A percentile compares a stretch with the other conserved stretches of the same genome.
Evolutionary conservation across 2,329 filamentous ascomycete species (phyloP).

Genomic region (Aplosporella prunicola): DNA sequence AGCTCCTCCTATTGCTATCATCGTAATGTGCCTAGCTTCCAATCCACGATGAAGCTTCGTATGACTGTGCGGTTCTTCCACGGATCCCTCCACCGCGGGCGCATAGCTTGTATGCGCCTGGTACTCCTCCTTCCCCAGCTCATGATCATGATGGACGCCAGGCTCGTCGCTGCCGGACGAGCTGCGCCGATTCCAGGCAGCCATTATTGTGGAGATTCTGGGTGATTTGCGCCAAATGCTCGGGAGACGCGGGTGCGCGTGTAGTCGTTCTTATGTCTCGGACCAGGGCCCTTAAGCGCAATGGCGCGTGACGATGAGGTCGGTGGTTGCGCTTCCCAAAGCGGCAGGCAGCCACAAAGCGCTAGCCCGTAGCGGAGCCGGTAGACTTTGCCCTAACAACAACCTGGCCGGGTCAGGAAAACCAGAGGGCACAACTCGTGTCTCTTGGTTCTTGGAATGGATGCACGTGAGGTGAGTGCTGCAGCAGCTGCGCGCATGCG

Average conservation of each 20-base stretch:
- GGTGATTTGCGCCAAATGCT: no score
- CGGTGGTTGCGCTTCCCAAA: background rate
- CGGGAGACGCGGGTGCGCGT: no score
- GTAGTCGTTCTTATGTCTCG: no score
- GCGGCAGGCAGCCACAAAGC: background rate
- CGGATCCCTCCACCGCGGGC: background rate
- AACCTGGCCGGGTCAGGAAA: no score
- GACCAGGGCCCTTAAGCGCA: constrained; percentile 1
- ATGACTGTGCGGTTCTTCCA: constrained; percentile 1
- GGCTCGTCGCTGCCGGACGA: constrained; percentile 3
- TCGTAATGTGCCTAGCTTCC: constrained; percentile 46
- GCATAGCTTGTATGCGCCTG: constrained; percentile 3
- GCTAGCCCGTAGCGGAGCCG: constrained; percentile 4
- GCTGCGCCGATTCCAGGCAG: constrained; percentile 7
- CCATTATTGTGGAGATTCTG: constrained; percentile 6
- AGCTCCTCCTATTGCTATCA: constrained; percentile 66
- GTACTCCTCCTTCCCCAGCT: constrained; percentile 7
- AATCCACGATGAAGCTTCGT: constrained; percentile 44
- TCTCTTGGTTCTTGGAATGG: no score
- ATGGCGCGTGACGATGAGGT: constrained; percentile 1
- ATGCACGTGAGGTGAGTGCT: no score
- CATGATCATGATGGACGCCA: background rate
- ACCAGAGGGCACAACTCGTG: no score
- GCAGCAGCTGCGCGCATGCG: no score
- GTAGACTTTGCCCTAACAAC: constrained; percentile 8